phyloP scores from a whole-genome alignment of 176 grass and related monocot species.

The Carex littledalei region DNA sequence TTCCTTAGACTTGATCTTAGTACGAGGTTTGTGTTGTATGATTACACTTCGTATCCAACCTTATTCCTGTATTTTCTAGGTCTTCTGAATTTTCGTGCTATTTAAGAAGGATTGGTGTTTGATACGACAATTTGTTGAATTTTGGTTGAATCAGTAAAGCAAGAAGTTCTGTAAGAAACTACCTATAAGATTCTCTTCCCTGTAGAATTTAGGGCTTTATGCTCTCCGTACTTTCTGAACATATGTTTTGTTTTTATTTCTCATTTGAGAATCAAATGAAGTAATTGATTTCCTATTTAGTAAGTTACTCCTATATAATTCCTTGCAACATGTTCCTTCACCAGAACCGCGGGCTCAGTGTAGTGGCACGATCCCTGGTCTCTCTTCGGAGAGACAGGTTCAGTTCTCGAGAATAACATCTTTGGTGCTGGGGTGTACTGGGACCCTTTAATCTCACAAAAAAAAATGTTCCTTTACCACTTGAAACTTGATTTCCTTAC shows the following conservation, averaged over 20 bases:
- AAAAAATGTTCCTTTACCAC: neutral
- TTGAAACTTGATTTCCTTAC: neutral
- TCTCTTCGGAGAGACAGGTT: too few species aligned
- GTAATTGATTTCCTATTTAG: neutral
- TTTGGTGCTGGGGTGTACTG: too few species aligned
- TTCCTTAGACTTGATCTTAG: neutral
- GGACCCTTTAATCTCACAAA: too few species aligned
- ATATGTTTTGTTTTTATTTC: neutral
- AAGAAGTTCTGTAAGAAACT: neutral
- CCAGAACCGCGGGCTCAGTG: too few species aligned
- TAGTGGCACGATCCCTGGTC: too few species aligned
- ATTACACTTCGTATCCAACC: neutral
- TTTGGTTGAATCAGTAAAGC: neutral
- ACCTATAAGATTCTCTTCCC: neutral
- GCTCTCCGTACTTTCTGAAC: neutral
- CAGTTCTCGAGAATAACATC: too few species aligned
- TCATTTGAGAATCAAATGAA: neutral
- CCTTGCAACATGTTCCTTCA: neutral
- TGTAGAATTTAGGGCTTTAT: neutral
- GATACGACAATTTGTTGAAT: conserved; percentile 2
- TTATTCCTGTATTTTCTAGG: neutral
- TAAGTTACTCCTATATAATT: neutral
- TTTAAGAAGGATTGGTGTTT: neutral
- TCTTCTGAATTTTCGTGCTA: neutral
- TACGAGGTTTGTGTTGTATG: neutral